Evolutionary conservation across 1,284 basidiomycete genomes (phyloP), one percentile per base, ranked within the genome.

Genomic region (Trichosporon asahii): DNA sequence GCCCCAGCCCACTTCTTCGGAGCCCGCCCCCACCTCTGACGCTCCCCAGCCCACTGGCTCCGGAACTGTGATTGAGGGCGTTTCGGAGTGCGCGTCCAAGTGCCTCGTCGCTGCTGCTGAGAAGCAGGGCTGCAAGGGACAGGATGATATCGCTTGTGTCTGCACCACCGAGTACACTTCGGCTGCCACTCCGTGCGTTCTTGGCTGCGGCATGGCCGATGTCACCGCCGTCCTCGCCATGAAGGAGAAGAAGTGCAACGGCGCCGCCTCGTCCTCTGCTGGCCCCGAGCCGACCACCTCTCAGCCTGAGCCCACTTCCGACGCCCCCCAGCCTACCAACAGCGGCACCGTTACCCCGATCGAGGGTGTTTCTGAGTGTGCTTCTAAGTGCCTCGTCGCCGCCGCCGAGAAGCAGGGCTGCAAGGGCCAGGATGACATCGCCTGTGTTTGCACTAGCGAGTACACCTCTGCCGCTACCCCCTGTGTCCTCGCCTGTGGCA

Each of bases 71-170:
- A 11, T 31, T 29, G 31, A 44, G 40, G 40, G 40, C n/a, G 40
- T 44, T 8, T 40, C 61, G 7, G 12, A 44, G 1, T 68, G 67
- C 49, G 61, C 49, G 5, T 21, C 35, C 6, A 55, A 53, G 9
- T 60, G 64, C 49, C 35, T 64, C 15, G 25, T 18, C 2, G 64
- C 65, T 11, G 46, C 63, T 12, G 33, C 35, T 14, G 49, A 35
- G 2, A n/a, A 12, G 21, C 31, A 35, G 15, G 67, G 46, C 23
- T 53, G 67, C 67, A 44, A 25, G 15, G 37, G 53, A 11, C 35
- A 65, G 29, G 35, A 53, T n/a, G 67, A 68, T 29, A 18, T n/a
- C n/a, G 15, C 63, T 2, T 68, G 67, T 49, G 29, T 68, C 53
- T 68, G 67, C 64, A 35, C 49, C n/a, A 31, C 18, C 12, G 53